Evolutionary conservation across 2,329 filamentous ascomycete genomes (phyloP).

Genomic region (Cladosporium sp.): DNA sequence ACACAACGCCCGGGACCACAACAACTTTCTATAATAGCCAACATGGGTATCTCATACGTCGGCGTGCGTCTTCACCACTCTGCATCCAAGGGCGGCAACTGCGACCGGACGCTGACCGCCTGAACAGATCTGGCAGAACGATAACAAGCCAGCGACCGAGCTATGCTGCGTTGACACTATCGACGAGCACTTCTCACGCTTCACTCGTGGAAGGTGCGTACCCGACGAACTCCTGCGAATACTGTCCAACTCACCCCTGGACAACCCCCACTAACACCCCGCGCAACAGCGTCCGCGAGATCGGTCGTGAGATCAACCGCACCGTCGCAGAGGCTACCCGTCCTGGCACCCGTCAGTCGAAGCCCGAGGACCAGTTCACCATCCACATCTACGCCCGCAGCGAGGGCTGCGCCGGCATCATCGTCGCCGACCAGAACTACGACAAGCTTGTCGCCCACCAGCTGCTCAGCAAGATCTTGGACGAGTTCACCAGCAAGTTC

Average conservation of each 20-base stretch:
- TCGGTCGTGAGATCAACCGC: conserved; percentile 84
- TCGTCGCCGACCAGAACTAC: conserved; percentile 22
- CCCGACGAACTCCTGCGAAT: not conserved
- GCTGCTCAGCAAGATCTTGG: conserved; percentile 80
- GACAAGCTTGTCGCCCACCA: conserved; percentile 68
- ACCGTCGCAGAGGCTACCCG: conserved; percentile 83
- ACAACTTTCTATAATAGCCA: conserved; percentile 39
- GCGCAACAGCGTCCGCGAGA: conserved; percentile 55
- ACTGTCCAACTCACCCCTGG: not conserved
- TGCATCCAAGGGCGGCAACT: conserved; percentile 23
- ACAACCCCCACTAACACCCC: conserved; percentile 11
- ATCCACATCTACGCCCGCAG: conserved; percentile 49
- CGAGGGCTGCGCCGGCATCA: conserved; percentile 45
- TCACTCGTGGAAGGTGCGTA: conserved; percentile 57
- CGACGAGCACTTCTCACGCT: conserved; percentile 70
- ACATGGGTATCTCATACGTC: conserved; percentile 86
- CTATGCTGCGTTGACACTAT: conserved; percentile 76
- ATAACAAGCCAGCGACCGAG: conserved; percentile 72
- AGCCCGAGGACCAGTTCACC: conserved; percentile 78
- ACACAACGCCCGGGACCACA: not conserved
- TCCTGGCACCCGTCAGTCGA: conserved; percentile 79
- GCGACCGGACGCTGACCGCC: conserved; percentile 19
- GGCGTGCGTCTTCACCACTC: conserved; percentile 60
- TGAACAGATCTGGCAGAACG: conserved; percentile 75
- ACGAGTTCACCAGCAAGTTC: conserved; percentile 80